These are phyloP conservation scores for Hanseniaspora hatyaiensis DNA, from an alignment of 805 yeast species.

Conservation along the genomic window DNA sequence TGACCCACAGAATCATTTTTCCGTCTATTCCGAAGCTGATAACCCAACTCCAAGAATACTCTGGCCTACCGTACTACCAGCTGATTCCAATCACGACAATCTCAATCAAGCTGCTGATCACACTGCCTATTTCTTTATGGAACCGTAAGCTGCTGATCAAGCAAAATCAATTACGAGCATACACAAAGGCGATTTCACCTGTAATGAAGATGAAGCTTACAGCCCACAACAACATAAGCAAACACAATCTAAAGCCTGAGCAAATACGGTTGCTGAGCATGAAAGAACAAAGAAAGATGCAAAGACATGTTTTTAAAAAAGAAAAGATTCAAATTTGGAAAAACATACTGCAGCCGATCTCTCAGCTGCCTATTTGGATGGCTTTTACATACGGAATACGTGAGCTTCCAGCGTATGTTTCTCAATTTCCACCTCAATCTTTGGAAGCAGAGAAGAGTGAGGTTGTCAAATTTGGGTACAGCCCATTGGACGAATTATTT, in stretches of 20 bases:
- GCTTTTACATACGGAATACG: constrained; percentile 50
- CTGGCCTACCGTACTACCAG: constrained; percentile 73
- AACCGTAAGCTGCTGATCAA: constrained; percentile 59
- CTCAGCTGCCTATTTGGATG: constrained; percentile 83
- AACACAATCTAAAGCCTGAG: constrained; percentile 50
- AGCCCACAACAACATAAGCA: constrained; percentile 24
- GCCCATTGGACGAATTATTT: constrained; percentile 40
- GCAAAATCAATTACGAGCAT: constrained; percentile 61
- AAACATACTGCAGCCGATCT: constrained; percentile 56
- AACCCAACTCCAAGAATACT: constrained; percentile 39
- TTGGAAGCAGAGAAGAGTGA: constrained; percentile 29
- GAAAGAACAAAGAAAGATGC: constrained; percentile 68
- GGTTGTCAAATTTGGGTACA: constrained; percentile 21
- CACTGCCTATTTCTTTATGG: constrained; percentile 65
- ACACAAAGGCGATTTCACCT: constrained; percentile 65
- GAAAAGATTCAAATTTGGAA: constrained; percentile 72
- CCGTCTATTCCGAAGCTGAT: constrained; percentile 28
- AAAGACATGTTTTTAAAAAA: constrained; percentile 54
- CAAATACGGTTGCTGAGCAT: constrained; percentile 63
- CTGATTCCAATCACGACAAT: constrained; percentile 66
- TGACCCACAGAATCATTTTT: constrained; percentile 17
- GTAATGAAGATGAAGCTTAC: constrained; percentile 48
- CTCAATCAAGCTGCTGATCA: constrained; percentile 49
- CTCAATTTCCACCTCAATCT: constrained; percentile 26
- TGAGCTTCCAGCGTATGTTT: constrained; percentile 13